Percentiles rank a stretch among this genome's conserved stretches.
These are phyloP conservation scores for Triticum dicoccoides DNA, from an alignment of 176 grass and related monocot species.

Conservation along the genomic window DNA sequence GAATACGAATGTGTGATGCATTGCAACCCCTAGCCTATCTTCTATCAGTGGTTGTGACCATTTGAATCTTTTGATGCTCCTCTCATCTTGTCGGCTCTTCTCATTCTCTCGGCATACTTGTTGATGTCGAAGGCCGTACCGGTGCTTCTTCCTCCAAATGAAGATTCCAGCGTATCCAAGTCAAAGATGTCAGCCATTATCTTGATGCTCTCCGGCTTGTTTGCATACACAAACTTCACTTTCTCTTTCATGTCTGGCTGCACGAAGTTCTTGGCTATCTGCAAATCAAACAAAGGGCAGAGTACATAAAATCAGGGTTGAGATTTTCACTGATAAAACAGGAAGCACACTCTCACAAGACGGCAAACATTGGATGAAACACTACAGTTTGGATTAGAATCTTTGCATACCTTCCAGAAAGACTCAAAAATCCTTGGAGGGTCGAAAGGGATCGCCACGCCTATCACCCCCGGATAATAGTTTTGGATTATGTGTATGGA, in stretches of 20 bases:
- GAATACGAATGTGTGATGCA: too few relatives aligned
- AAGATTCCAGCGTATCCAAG: conserved; percentile 37
- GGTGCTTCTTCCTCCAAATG: conserved; percentile 40
- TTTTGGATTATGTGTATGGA: conserved; percentile 41
- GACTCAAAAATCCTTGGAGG: conserved; percentile 51
- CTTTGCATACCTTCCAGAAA: conserved; percentile 45
- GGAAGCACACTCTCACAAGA: background rate
- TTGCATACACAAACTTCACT: conserved; percentile 43
- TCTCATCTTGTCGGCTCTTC: conserved; percentile 29
- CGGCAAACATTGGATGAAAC: background rate
- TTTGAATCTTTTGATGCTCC: background rate
- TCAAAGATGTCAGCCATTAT: conserved; percentile 44
- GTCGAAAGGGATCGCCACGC: conserved; percentile 26
- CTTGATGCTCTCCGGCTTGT: conserved; percentile 39
- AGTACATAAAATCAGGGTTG: background rate
- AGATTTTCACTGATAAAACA: background rate
- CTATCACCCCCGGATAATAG: conserved; percentile 46
- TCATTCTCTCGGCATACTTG: conserved; percentile 48
- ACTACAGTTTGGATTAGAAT: background rate
- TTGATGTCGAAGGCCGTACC: conserved; percentile 8
- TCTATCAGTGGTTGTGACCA: background rate
- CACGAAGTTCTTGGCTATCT: conserved; percentile 43
- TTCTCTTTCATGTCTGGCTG: conserved; percentile 34
- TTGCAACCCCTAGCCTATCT: too few relatives aligned
- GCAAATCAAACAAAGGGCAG: background rate